Conservation (phyloP, 495 filamentous ascomycete genomes). For the Tuber brumale region DNA sequence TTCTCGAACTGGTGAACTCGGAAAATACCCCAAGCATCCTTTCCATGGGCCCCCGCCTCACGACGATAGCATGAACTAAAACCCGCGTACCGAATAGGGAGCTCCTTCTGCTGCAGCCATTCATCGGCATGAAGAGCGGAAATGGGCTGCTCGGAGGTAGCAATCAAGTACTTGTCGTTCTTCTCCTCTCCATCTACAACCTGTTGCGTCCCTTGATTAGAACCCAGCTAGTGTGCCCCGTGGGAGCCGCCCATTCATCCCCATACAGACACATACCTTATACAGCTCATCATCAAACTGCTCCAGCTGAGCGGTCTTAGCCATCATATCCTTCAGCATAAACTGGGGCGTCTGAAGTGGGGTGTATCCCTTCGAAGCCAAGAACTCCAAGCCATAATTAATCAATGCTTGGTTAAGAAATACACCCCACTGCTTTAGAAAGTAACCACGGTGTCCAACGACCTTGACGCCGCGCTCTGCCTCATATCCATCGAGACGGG, state of each 20-base stretch:
- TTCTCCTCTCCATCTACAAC: slow-evolving; percentile 78
- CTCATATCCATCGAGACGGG: slow-evolving; percentile 83
- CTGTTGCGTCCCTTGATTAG: not conserved
- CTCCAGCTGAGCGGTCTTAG: slow-evolving; percentile 95
- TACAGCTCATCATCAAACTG: slow-evolving; percentile 97
- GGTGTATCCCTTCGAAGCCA: slow-evolving; percentile 69
- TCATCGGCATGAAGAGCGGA: slow-evolving; percentile 87
- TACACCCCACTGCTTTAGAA: slow-evolving; percentile 80
- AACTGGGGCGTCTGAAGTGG: slow-evolving; percentile 89
- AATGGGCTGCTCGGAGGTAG: slow-evolving; percentile 92
- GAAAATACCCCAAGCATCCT: slow-evolving; percentile 97
- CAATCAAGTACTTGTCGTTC: slow-evolving; percentile 94
- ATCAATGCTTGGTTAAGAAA: slow-evolving; percentile 87
- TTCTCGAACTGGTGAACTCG: slow-evolving; percentile 98
- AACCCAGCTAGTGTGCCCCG: not conserved
- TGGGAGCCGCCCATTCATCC: not conserved
- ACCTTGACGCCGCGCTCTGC: slow-evolving; percentile 89
- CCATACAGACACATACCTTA: slow-evolving; percentile 48
- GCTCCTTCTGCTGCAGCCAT: slow-evolving; percentile 77
- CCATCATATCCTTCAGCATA: slow-evolving; percentile 94
- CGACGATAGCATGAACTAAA: slow-evolving; percentile 92
- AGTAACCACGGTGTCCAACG: slow-evolving; percentile 92
- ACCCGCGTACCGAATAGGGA: slow-evolving; percentile 84
- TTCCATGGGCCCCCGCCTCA: slow-evolving; percentile 86
- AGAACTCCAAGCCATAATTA: slow-evolving; percentile 89